Evolutionary conservation across 2,329 filamentous ascomycete species (phyloP).

Genomic region (Trichoderma pleuroti): DNA sequence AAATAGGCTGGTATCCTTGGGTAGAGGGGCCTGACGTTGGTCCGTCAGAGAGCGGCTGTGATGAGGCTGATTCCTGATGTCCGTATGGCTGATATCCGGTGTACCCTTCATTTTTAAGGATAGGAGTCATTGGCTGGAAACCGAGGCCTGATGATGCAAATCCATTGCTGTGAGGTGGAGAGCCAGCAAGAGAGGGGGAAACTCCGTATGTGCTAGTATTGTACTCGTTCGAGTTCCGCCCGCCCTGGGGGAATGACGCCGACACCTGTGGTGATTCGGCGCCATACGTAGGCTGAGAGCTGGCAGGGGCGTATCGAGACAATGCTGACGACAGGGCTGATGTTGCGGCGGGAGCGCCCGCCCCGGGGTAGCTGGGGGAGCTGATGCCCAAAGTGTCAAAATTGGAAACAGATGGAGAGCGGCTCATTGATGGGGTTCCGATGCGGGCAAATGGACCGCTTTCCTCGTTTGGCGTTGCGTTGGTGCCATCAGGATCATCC

Average conservation of each 20-base stretch:
- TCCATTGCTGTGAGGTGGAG: constrained; percentile 18
- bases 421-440: constrained; percentile 68
- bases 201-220: constrained; percentile 36
- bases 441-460: constrained; percentile 80
- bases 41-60: neutral
- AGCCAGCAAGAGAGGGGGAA: constrained; percentile 27
- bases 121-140: constrained; percentile 28
- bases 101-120: neutral
- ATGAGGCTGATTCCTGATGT: constrained; percentile 7
- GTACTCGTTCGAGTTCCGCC: constrained; percentile 32
- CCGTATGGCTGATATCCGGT: constrained; percentile 31
- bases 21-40: constrained; percentile 22
- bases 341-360: constrained; percentile 33
- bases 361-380: constrained; percentile 31
- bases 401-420: constrained; percentile 65
- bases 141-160: constrained; percentile 24
- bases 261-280: constrained; percentile 52
- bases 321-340: constrained; percentile 33
- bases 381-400: constrained; percentile 71
- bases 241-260: constrained; percentile 26
- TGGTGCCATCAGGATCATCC: constrained; percentile 76
- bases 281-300: constrained; percentile 27
- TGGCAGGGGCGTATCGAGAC: constrained; percentile 35
- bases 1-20: constrained; percentile 40
- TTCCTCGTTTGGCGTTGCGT: constrained; percentile 58